Conservation (phyloP, 176 grass and related monocot genomes). For the Bothriochloa decipiens region DNA sequence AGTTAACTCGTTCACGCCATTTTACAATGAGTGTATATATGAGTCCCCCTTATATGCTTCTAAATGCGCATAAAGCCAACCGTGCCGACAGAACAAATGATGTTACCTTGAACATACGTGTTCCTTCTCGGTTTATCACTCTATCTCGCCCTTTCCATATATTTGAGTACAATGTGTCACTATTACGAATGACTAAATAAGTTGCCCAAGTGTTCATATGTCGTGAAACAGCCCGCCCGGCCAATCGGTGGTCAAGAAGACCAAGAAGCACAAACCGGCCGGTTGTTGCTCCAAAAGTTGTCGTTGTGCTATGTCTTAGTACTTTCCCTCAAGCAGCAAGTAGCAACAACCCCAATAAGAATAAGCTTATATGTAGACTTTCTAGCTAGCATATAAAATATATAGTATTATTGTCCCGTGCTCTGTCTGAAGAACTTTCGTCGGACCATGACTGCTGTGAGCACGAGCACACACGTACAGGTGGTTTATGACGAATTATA, state of each 20-base stretch:
- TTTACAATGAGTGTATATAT: background rate
- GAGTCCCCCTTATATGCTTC: background rate
- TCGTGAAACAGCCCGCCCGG: background rate
- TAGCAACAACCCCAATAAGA: background rate
- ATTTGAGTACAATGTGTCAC: background rate
- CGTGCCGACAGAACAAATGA: background rate
- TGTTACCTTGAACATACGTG: background rate
- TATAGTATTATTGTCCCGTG: background rate
- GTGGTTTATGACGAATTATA: constrained; percentile 4
- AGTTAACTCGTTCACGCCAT: too few relatives aligned
- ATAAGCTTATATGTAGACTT: background rate
- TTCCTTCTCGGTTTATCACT: background rate
- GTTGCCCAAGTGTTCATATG: background rate
- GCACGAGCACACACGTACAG: background rate
- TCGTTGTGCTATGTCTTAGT: background rate
- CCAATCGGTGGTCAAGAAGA: constrained; percentile 6
- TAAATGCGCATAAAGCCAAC: background rate
- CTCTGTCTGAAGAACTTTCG: constrained; percentile 20
- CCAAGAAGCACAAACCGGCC: background rate
- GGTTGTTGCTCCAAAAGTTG: constrained; percentile 24
- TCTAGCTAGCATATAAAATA: background rate
- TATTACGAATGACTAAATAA: background rate
- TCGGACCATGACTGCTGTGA: background rate
- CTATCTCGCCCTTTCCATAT: background rate
- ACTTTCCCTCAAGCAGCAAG: background rate